Evolutionary conservation across 1,139 yeast species (phyloP).

Genomic region (Scheffersomyces segobiensis): DNA sequence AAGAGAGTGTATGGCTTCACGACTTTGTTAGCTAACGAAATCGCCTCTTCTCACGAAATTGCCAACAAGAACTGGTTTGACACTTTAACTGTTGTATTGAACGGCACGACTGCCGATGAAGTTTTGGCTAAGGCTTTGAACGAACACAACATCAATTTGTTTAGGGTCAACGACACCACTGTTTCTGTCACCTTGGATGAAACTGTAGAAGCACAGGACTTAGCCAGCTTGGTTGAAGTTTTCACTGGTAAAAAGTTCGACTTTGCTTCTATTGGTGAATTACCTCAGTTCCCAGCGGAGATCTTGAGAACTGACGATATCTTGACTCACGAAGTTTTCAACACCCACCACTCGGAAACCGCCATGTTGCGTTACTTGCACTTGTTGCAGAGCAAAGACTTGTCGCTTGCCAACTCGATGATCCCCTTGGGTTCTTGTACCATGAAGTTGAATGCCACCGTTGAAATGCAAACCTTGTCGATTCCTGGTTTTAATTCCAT

Average conservation of each 20-base stretch:
- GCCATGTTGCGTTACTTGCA: constrained; percentile 90
- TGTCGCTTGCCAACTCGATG: constrained; percentile 94
- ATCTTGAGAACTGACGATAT: constrained; percentile 63
- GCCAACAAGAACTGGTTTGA: constrained; percentile 77
- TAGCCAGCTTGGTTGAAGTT: constrained; percentile 55
- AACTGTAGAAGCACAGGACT: constrained; percentile 68
- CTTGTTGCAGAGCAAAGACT: constrained; percentile 80
- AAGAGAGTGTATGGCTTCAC: constrained; percentile 76
- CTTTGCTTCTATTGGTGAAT: constrained; percentile 22
- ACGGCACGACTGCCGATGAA: constrained; percentile 51
- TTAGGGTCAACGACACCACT: constrained; percentile 60
- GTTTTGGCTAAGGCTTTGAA: constrained; percentile 59
- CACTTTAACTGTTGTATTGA: constrained; percentile 71
- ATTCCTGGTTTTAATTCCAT: constrained; percentile 89
- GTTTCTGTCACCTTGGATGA: constrained; percentile 85
- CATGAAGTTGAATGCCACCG: constrained; percentile 94
- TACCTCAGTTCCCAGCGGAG: constrained; percentile 56
- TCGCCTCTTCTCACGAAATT: constrained; percentile 50
- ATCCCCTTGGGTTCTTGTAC: constrained; percentile 97
- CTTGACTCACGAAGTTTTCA: constrained; percentile 76
- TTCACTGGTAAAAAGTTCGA: constrained; percentile 46
- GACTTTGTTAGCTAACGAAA: constrained; percentile 62
- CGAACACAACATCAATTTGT: constrained; percentile 70
- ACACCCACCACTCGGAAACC: constrained; percentile 89
- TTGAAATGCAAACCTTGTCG: constrained; percentile 90